A percentile compares a stretch with the other conserved stretches of the same genome.
phyloP scores from a whole-genome alignment of 2,329 filamentous ascomycete genomes.

The Verticillium zaregamsianum region DNA sequence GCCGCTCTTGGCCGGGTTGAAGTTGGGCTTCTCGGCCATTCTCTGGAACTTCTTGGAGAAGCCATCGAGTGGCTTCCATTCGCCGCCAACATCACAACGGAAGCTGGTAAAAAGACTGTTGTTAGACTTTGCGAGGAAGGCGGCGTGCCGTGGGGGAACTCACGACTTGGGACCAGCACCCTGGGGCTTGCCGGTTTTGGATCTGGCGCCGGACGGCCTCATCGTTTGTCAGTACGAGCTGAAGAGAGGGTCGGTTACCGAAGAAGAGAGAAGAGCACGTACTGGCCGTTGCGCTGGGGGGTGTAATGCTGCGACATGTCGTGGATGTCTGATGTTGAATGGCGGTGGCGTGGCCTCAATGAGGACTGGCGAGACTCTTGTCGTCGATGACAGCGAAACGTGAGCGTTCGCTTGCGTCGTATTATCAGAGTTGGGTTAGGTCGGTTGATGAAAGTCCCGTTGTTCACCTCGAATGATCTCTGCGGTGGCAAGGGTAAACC shows the following conservation, averaged over 20 bases:
- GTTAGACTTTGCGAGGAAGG: no score
- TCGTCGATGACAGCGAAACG: no score
- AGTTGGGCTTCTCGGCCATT: slow-evolving; percentile 15
- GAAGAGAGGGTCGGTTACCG: neutral
- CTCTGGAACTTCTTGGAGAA: slow-evolving; percentile 29
- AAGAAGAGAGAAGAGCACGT: neutral
- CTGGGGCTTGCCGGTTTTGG: neutral
- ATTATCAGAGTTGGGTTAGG: no score
- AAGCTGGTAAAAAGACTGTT: neutral
- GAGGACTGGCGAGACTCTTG: no score
- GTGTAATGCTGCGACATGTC: no score
- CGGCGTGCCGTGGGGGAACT: neutral
- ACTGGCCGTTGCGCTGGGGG: neutral
- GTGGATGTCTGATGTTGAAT: no score
- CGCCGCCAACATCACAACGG: slow-evolving; percentile 28
- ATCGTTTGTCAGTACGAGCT: neutral
- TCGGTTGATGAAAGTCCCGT: no score
- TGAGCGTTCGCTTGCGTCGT: no score
- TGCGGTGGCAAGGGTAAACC: no score
- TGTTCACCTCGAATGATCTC: no score
- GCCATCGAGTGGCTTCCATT: slow-evolving; percentile 24
- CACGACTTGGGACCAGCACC: neutral
- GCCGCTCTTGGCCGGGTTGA: slow-evolving; percentile 26
- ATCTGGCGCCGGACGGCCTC: neutral
- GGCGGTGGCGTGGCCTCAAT: no score